phyloP scores from a whole-genome alignment of 805 yeast genomes.

The Brettanomyces anomalus region DNA sequence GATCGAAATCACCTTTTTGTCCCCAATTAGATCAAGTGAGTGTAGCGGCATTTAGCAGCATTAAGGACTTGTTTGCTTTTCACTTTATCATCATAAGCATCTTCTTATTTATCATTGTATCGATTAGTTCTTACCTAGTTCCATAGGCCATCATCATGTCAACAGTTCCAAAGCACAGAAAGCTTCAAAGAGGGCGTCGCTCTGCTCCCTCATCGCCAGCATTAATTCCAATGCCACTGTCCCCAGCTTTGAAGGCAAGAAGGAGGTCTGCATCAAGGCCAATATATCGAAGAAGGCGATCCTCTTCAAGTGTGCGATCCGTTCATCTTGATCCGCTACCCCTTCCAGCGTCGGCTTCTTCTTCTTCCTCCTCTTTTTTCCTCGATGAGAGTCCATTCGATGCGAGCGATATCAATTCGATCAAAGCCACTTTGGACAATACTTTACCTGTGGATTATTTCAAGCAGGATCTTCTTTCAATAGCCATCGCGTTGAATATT shows the following conservation, averaged over 20 bases:
- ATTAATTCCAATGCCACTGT: slow-evolving; percentile 1
- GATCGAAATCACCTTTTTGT: too few species aligned
- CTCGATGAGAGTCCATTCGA: slow-evolving; percentile 7
- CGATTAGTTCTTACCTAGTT: too few species aligned
- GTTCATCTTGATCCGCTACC: slow-evolving; percentile 9
- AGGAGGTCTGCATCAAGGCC: slow-evolving; percentile 18
- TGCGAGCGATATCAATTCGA: slow-evolving; percentile 15
- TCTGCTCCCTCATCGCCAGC: slow-evolving; percentile 14
- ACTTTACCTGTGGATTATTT: slow-evolving; percentile 76
- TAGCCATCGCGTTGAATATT: slow-evolving; percentile 54
- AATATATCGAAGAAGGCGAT: neutral
- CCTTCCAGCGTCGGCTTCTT: neutral
- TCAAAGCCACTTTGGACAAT: slow-evolving; percentile 60
- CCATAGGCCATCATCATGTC: neutral
- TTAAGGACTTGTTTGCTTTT: too few species aligned
- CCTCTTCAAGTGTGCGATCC: slow-evolving; percentile 13
- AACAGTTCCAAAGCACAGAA: neutral
- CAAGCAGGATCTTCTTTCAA: slow-evolving; percentile 65
- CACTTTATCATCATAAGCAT: too few species aligned
- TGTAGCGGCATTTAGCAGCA: too few species aligned
- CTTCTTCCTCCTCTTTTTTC: neutral
- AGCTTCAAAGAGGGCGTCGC: slow-evolving; percentile 11
- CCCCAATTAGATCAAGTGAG: too few species aligned
- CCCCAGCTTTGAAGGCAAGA: slow-evolving; percentile 2
- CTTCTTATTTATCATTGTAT: too few species aligned